phyloP scores from a whole-genome alignment of 2,329 filamentous ascomycete genomes.

The Hymenoscyphus fraxineus region DNA sequence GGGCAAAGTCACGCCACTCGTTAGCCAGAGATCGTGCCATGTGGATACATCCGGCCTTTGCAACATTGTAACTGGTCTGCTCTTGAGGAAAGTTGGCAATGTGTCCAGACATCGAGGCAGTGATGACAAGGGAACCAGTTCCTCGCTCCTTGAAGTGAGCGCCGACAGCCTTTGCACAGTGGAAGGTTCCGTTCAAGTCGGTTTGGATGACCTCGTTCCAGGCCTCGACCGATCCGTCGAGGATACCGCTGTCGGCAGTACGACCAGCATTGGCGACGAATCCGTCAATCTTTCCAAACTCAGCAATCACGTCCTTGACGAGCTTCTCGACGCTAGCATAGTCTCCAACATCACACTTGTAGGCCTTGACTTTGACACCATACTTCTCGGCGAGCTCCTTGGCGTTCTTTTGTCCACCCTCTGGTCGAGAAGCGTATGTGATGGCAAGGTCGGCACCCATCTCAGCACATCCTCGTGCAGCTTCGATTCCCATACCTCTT shows the following conservation, averaged over 20 bases:
- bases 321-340: conserved; percentile 49
- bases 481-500: conserved; percentile 65
- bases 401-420: conserved; percentile 63
- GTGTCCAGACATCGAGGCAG: conserved; percentile 57
- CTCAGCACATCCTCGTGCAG: conserved; percentile 61
- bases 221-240: conserved; percentile 63
- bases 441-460: conserved; percentile 62
- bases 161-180: conserved; percentile 66
- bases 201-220: conserved; percentile 64
- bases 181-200: conserved; percentile 61
- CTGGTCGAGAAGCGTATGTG: conserved; percentile 61
- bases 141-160: conserved; percentile 64
- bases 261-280: conserved; percentile 69
- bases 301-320: conserved; percentile 54
- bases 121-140: conserved; percentile 62
- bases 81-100: conserved; percentile 58
- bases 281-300: conserved; percentile 67
- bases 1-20: conserved; percentile 64
- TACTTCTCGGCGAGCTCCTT: conserved; percentile 56
- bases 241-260: conserved; percentile 64
- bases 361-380: conserved; percentile 63
- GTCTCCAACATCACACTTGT: conserved; percentile 59
- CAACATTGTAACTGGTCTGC: conserved; percentile 61
- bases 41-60: conserved; percentile 55
- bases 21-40: conserved; percentile 13